A percentile compares a stretch with the other conserved stretches of the same genome.
phyloP scores from a whole-genome alignment of 768 basidiomycete species.

The Tulasnella sp. region DNA sequence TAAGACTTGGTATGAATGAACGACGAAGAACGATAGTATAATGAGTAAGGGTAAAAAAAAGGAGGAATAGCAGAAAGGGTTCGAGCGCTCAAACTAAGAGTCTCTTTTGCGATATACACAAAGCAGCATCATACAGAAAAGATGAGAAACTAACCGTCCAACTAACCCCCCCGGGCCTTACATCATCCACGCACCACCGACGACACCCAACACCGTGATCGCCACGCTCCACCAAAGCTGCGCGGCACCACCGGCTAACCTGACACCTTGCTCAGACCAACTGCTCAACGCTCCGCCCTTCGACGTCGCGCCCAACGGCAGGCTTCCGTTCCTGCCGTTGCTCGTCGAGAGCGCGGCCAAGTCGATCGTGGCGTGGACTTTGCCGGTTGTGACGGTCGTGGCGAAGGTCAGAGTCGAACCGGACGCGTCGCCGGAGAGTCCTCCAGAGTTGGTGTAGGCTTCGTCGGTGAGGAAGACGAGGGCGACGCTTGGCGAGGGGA shows the following conservation, averaged over 20 bases:
- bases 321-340: neutral
- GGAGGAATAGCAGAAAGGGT: too few species aligned
- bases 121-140: neutral
- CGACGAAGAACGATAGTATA: too few species aligned
- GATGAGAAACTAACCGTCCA: neutral
- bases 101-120: too few species aligned
- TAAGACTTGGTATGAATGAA: too few species aligned
- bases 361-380: constrained; percentile 11
- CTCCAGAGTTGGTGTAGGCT: constrained; percentile 7
- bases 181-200: neutral
- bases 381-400: neutral
- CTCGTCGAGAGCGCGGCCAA: neutral
- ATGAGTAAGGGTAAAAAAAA: too few species aligned
- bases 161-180: neutral
- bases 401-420: constrained; percentile 3
- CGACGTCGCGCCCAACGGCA: neutral
- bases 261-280: neutral
- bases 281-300: neutral
- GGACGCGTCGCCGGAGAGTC: neutral
- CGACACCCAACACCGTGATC: neutral
- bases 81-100: too few species aligned
- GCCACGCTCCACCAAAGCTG: constrained; percentile 4
- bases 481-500: constrained; percentile 22
- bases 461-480: constrained; percentile 30
- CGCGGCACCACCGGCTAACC: neutral